Base-by-base conservation (phyloP, 1,139 yeast species). In the Saccharomycopsis crataegensis region DNA sequence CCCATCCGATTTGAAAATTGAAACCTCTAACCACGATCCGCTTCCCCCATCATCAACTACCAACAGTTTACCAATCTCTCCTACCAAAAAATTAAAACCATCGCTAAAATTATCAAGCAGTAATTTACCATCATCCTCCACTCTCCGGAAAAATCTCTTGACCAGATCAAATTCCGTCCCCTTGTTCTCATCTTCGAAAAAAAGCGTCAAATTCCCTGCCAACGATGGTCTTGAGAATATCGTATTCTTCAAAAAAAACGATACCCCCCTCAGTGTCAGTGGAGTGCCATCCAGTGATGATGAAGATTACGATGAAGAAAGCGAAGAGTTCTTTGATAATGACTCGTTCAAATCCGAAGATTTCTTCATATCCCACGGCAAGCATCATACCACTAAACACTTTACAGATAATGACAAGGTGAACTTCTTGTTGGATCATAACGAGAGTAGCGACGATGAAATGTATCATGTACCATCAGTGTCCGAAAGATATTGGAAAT, bases 121-220 rank as follows among this genome's bases (percentile, higher is more conserved):
- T 14, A 4, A 12, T 37, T 12, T 4, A 12, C n/a, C 41, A 14
- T 2, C 41, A 4, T 31, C 11, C 7, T 8, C 46, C 7, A 8
- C 22, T 12, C 8, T 36, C 7, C 41, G 33, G 22, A 43, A 37
- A 17, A 49, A 40, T 12, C 16, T 17, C 8, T 32, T 50, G 11
- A 48, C 49, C 41, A 33, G 57, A 17, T 55, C 55, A 12, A 55
- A 55, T 37, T 52, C 57, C 5, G 52, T 57, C 53, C 58, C 58
- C 2, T 9, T 43, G 16, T 33, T 44, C 40, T 41, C 43, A 8
- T 22, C 49, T 16, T n/a, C 43, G 8, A 57, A 54, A 40, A 57
- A 57, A 31, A 48, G 54, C 7, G 59, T 57, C 16, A 55, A 48
- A 14, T 57, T 57, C 37, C 53, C 55, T n/a, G 36, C 49, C 12